Evolutionary conservation across 202 grass and related monocot genomes (phyloP).

Genomic region (Panicum virgatum): DNA sequence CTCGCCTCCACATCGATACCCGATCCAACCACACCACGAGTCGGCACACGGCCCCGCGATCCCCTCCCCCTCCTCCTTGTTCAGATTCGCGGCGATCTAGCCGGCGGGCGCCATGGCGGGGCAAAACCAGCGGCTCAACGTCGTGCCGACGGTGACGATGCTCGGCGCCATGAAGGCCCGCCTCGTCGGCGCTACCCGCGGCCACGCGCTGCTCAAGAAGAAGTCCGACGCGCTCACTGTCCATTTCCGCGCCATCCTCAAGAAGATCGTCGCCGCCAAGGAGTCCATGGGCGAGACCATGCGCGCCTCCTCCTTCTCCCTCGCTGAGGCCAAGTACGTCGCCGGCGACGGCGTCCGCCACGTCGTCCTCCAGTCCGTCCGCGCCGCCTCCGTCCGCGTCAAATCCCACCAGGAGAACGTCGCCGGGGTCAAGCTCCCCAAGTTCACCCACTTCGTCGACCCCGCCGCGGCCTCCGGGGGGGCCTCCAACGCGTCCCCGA

Average conservation of each 20-base stretch:
- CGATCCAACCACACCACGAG: not conserved
- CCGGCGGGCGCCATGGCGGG: not conserved
- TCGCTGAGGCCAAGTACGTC: slow-evolving; percentile 90
- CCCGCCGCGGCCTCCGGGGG: slow-evolving; percentile 43
- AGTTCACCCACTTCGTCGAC: slow-evolving; percentile 85
- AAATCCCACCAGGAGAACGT: slow-evolving; percentile 88
- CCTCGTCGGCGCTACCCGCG: slow-evolving; percentile 77
- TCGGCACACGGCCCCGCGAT: not conserved
- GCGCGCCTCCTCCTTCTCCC: slow-evolving; percentile 85
- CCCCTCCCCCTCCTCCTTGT: not conserved
- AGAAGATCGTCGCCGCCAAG: slow-evolving; percentile 90
- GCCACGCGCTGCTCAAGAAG: slow-evolving; percentile 92
- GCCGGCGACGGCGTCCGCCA: slow-evolving; percentile 83
- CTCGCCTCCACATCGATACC: not conserved
- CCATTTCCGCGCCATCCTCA: slow-evolving; percentile 85
- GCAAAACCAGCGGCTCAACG: slow-evolving; percentile 48
- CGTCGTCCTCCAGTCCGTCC: slow-evolving; percentile 80
- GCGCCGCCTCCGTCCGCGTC: slow-evolving; percentile 73
- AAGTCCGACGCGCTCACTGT: slow-evolving; percentile 89
- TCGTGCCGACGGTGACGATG: slow-evolving; percentile 90
- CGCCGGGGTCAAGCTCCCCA: slow-evolving; percentile 87
- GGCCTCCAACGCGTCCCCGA: slow-evolving; percentile 30
- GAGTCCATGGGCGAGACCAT: slow-evolving; percentile 91
- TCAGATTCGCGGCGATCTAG: not conserved
- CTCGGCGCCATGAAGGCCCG: slow-evolving; percentile 85